A percentile compares a stretch with the other conserved stretches of the same genome.
phyloP scores from a whole-genome alignment of 768 basidiomycete species.

The Kwoniella bestiolae region DNA sequence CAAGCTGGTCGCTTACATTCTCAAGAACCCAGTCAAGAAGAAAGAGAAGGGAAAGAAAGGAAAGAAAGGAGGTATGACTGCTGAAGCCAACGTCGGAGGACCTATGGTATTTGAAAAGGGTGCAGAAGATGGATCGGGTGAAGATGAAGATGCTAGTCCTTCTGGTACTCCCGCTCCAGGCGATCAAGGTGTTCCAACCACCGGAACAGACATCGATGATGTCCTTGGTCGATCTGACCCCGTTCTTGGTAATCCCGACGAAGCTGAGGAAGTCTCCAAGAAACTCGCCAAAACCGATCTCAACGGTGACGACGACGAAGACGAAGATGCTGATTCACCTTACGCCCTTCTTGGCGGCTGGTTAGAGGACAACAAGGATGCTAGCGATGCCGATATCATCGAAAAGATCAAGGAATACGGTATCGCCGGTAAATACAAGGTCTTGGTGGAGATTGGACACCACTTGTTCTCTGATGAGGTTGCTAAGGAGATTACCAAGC shows the following conservation, averaged over 20 bases:
- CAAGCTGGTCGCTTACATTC: conserved; percentile 92
- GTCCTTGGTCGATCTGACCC: conserved; percentile 63
- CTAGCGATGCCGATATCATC: conserved; percentile 58
- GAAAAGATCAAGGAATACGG: conserved; percentile 85
- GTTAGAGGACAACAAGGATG: conserved; percentile 73
- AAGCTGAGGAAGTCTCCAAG: conserved; percentile 77
- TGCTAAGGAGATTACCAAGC: conserved; percentile 58
- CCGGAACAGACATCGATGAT: conserved; percentile 75
- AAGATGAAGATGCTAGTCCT: conserved; percentile 43
- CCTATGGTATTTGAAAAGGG: conserved; percentile 58
- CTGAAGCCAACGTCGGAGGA: conserved; percentile 55
- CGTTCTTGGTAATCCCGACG: conserved; percentile 28
- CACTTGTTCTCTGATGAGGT: conserved; percentile 77
- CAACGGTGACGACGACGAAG: conserved; percentile 73
- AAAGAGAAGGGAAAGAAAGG: conserved; percentile 63
- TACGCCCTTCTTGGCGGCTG: conserved; percentile 81
- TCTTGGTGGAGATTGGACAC: conserved; percentile 79
- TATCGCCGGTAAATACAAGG: conserved; percentile 93
- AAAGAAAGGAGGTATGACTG: conserved; percentile 55
- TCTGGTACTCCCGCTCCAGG: conserved; percentile 20
- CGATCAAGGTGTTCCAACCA: conserved; percentile 40
- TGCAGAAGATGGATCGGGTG: conserved; percentile 57
- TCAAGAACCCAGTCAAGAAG: conserved; percentile 96
- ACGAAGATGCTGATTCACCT: conserved; percentile 82
- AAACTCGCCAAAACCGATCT: conserved; percentile 71